Evolutionary conservation across 1,284 basidiomycete species (phyloP), one percentile per base, ranked within the genome.

Genomic region (Albatrellus sp.): DNA sequence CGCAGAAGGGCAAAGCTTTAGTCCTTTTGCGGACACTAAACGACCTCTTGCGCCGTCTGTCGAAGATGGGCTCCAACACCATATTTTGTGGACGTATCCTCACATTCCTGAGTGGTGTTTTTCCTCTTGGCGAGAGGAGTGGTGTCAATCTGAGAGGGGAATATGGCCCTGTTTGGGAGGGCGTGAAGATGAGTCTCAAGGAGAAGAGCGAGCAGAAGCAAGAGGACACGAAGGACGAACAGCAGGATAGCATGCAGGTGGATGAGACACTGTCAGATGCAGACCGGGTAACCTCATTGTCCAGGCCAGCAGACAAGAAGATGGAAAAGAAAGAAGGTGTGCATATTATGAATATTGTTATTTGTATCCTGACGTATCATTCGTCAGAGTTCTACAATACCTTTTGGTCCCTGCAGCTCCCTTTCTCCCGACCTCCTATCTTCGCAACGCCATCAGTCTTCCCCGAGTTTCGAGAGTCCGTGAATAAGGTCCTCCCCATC

Each of bases 141-240:
- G 90, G 90, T 32, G 90, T 94, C 38, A 94, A 94, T 60, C 61
- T 93, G 50, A 68, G 87, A 35, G 91, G 91, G 46, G 87, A 90
- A 64, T 82, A 83, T 61, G 75, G 89, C 10, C 72, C 90, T 46
- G 66, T 67, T n/a, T 89, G 85, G 85, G 80, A 85, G 47, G 73
- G 76, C 5, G 77, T 80, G 5, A 69, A 66, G 33, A 62, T 67
- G 30, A 47, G 54, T 12, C 42, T 19, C 10, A 57, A 55, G 42
- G 51, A 48, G 41, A 24, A 24, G 24, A 24, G 24, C 7, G 53
- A 57, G 38, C 53, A 49, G 16, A 58, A 55, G 42, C 58, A 60
- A 51, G 54, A 49, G 16, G 58, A 60, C 7, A 55, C 54, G 33
- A 45, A 56, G 37, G 54, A 49, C 11, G 54, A 55, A 41, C 44